Base-by-base conservation (phyloP, 2,329 filamentous ascomycete genomes). In the Nemania sp. region DNA sequence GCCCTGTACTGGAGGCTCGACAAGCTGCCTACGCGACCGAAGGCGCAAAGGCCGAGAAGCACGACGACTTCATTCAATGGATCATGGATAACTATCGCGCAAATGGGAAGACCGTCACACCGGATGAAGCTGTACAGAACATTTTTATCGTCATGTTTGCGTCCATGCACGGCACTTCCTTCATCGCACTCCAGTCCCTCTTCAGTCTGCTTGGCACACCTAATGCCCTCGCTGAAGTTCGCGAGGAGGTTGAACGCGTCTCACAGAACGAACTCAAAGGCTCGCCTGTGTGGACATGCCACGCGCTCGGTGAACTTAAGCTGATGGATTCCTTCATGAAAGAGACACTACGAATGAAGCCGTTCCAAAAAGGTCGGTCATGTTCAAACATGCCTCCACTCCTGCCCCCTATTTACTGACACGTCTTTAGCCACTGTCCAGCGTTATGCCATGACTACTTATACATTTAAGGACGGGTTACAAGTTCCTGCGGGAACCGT, bases 81-180 rank as follows among this genome's bases (percentile, higher is more conserved):
- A 51, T 67, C 37, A 64, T 64, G 57, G 59, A 66, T 21, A 62
- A 60, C 40, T 60, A 67, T 55, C 57, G 56, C 15, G 65, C 63
- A 5, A 66, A 45, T 5, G 61, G 63, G 9, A 67, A 65, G 43
- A 54, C 51, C 4, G 42, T 63, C 20, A 64, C 65, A 5, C 59
- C 63, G 21, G 54, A 60, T 25, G 57, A 67, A 32, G 42, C 51
- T 25, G 64, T 65, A 5, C 62, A 63, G 32, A 60, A 65, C 18
- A 62, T 65, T 18, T 64, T 67, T n/a, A 65, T 66, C 55, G 57
- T 62, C 25, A 66, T 67, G 65, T 60, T 63, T 17, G 64, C 65
- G 5, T 66, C 65, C 5, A 64, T 65, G 55, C 64, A 66, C 56
- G 46, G 59, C 21, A 64, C 62, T 29, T 62, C 62, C 5, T 59